These are phyloP conservation scores for Saccharum officinarum DNA, from an alignment of 176 grass and related monocot species.

Conservation along the genomic window DNA sequence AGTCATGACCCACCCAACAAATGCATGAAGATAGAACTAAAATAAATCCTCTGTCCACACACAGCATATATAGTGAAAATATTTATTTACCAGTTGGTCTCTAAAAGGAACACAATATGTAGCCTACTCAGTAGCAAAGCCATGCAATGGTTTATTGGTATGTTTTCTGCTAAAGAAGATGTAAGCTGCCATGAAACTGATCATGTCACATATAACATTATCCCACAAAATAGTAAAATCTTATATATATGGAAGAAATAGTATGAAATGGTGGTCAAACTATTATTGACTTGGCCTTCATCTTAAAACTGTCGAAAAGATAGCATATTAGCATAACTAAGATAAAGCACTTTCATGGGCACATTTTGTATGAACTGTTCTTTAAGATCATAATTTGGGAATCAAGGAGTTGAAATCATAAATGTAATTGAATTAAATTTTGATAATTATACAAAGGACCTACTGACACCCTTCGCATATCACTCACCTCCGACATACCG, in stretches of 20 bases:
- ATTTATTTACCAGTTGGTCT: neutral
- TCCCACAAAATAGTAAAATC: neutral
- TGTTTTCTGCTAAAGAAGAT: neutral
- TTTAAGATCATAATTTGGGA: neutral
- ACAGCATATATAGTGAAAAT: neutral
- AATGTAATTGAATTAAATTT: neutral
- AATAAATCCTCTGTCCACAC: neutral
- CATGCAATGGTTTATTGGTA: neutral
- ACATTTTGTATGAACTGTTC: neutral
- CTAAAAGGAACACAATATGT: neutral
- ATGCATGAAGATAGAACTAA: constrained; percentile 1
- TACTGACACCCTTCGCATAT: neutral
- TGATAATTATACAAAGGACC: neutral
- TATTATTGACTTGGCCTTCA: neutral
- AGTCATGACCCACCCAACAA: neutral
- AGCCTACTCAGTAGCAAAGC: neutral
- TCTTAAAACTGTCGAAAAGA: neutral
- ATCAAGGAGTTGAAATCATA: neutral
- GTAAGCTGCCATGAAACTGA: neutral
- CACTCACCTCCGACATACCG: constrained; percentile 78
- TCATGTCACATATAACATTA: neutral
- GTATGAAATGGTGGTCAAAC: neutral
- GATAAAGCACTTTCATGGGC: neutral
- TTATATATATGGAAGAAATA: neutral
- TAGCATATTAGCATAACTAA: neutral